Conservation (phyloP, 2,329 filamentous ascomycete species). For the Sarocladium oryzae region DNA sequence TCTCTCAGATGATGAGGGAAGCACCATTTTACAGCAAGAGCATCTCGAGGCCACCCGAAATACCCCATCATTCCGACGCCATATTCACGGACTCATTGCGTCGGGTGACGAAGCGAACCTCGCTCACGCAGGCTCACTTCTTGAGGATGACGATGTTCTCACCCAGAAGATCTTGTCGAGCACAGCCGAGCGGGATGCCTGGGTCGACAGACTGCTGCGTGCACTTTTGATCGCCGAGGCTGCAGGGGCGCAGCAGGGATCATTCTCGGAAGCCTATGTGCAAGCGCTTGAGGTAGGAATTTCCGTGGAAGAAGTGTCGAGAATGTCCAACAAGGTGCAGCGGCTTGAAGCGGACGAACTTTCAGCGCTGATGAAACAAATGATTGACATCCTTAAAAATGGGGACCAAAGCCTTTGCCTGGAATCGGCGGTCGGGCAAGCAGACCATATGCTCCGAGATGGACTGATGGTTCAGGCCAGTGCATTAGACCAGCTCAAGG, state of each 20-base stretch:
- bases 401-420: slow-evolving; percentile 33
- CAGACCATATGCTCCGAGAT: slow-evolving; percentile 22
- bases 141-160: slow-evolving; percentile 55
- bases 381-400: slow-evolving; percentile 22
- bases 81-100: slow-evolving; percentile 35
- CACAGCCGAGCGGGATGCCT: slow-evolving; percentile 26
- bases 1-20: slow-evolving; percentile 34
- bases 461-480: neutral
- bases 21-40: slow-evolving; percentile 43
- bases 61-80: slow-evolving; percentile 59
- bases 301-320: slow-evolving; percentile 41
- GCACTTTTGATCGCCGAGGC: slow-evolving; percentile 40
- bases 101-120: slow-evolving; percentile 40
- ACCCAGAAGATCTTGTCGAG: slow-evolving; percentile 31
- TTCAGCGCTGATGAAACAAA: slow-evolving; percentile 18
- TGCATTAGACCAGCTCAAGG: slow-evolving; percentile 7
- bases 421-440: slow-evolving; percentile 22
- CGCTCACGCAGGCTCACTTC: slow-evolving; percentile 36
- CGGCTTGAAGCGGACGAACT: slow-evolving; percentile 40
- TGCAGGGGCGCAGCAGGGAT: slow-evolving; percentile 26
- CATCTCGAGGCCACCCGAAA: slow-evolving; percentile 63
- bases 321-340: slow-evolving; percentile 51
- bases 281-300: slow-evolving; percentile 53
- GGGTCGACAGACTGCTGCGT: slow-evolving; percentile 39
- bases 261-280: slow-evolving; percentile 54